Conservation (phyloP, 139 green algal genomes). For the Chlorella sp. region DNA sequence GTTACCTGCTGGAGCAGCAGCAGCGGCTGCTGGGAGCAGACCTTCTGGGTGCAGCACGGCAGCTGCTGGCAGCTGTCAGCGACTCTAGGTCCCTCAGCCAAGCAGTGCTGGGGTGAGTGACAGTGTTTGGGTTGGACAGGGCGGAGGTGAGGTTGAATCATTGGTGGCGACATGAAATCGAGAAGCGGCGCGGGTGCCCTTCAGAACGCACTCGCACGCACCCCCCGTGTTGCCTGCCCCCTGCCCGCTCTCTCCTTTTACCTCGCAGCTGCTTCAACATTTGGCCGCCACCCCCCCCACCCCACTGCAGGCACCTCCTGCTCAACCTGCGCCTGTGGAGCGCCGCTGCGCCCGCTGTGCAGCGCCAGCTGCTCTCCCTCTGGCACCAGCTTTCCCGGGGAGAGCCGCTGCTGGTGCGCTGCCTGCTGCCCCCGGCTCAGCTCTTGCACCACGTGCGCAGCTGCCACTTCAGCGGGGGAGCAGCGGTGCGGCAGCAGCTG, state of each 20-base stretch:
- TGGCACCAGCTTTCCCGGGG: constrained; percentile 41
- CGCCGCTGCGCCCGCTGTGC: constrained; percentile 30
- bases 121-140: not conserved
- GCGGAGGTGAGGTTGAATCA: too few species aligned
- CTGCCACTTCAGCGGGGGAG: not conserved
- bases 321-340: constrained; percentile 55
- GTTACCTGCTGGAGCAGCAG: constrained; percentile 45
- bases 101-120: constrained; percentile 11
- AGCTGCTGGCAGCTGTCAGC: constrained; percentile 31
- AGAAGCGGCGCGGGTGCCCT: not conserved
- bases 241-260: too few species aligned
- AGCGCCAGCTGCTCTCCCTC: constrained; percentile 36
- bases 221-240: too few species aligned
- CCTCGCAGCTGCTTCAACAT: too few species aligned
- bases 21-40: constrained; percentile 25
- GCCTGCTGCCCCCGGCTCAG: constrained; percentile 27
- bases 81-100: constrained; percentile 8
- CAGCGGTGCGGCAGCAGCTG: not conserved
- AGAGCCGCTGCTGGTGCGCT: constrained; percentile 22
- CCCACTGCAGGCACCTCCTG: constrained; percentile 39
- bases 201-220: not conserved
- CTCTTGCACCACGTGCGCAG: constrained; percentile 1
- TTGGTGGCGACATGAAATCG: not conserved
- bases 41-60: constrained; percentile 42
- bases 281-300: too few species aligned